Base-by-base conservation (phyloP, 2,329 filamentous ascomycete species). In the Fusarium hainanense region DNA sequence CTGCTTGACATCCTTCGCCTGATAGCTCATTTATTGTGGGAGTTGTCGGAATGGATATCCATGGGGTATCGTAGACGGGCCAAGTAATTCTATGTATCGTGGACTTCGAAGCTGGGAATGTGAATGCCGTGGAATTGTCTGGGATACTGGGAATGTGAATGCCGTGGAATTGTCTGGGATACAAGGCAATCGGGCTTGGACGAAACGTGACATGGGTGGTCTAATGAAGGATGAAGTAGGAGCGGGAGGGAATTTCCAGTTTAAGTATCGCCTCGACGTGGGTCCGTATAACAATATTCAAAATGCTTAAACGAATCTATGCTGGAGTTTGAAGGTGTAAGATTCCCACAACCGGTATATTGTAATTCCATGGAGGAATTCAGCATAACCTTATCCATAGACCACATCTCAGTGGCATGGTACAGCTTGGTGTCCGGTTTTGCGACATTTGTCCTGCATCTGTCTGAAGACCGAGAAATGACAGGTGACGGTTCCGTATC, bases 71-170 rank as follows among this genome's bases (percentile, higher is more conserved):
- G 42, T 44, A 37, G 18, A n/a, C 10, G 10, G 34, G 34, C 10
- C 34, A 37, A 7, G 32, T 34, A 11, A n/a, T n/a, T 7, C 10
- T n/a, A 6, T 37, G 10, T 37, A n/a, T 37, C 34, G 34, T 37
- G 10, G 18, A 37, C 34, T n/a, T n/a, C 34, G 34, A 37, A 7
- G 18, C 0, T 12, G 18, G 34, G 0, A 11, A 6, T 10, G 4
- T 10, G 18, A n/a, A 37, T n/a, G 18, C n/a, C n/a, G n/a, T n/a
- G n/a, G n/a, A n/a, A n/a, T n/a, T n/a, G n/a, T n/a, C n/a, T n/a
- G n/a, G n/a, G n/a, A n/a, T n/a, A 21, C 0, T 12, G 18, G 34
- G 0, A 7, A 6, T 11, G 4, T 11, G 18, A n/a, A 37, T 12
- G 18, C 3, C 0, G 18, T 6, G 34, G 11, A 7, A 37, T 1